Base-by-base conservation (phyloP, 495 filamentous ascomycete genomes). In the Lasiosphaeria ovina region DNA sequence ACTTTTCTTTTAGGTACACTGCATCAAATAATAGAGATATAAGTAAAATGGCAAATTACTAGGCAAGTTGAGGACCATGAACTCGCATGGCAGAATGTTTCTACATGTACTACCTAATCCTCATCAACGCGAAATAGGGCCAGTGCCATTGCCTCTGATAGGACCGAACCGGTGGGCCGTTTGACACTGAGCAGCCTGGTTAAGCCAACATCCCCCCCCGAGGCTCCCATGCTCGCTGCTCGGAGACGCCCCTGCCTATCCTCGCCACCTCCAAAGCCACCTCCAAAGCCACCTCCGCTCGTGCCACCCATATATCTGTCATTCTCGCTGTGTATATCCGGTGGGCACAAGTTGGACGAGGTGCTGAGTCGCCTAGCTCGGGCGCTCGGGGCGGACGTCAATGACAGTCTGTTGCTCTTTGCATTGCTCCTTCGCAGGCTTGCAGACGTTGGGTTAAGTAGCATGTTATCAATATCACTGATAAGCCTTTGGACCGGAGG, bases 61-160 rank as follows among this genome's bases (percentile, higher is more conserved):
- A 24, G 24, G 24, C 24, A 24, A 24, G 24, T 24, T 24, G 24
- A 24, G 24, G 24, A 24, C 24, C 24, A 24, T 24, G 24, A 24
- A 24, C 24, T 24, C 24, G 24, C 24, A 24, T 24, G 24, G 24
- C 24, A 24, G 24, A 24, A 24, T 24, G 24, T 24, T 24, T 24
- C 24, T 24, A 24, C 24, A 24, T 24, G 24, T 24, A 24, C 24
- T 2, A 2, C 24, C 24, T 24, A 24, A 24, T 24, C 24, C 48
- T 69, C 68, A 42, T 64, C 68, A 31, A 73, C 64, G 0, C 70
- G 58, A 49, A 73, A 73, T 51, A 73, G 17, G 0, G 70, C 70
- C 62, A 73, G 35, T 1, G 70, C 65, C 69, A 73, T 69, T 10
- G 70, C 70, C 55, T 73, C 70, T 3, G 64, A 64, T 38, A 73